Base-by-base conservation (phyloP, 1,139 yeast genomes). In the Debaryomyces singareniensis region DNA sequence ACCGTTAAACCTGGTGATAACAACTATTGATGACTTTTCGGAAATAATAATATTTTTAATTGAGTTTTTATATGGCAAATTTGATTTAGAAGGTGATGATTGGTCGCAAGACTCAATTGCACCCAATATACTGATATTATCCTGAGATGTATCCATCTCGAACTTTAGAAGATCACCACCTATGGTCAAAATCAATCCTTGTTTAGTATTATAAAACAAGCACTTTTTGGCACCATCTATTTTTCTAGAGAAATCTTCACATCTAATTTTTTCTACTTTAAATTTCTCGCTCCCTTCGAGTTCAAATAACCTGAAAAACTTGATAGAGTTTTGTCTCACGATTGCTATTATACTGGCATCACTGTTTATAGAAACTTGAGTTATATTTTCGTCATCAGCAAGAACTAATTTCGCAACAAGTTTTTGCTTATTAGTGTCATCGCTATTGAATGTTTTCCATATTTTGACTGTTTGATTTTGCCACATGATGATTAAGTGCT, bases 301-400 rank as follows among this genome's bases (percentile, higher is more conserved):
- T 18, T 18, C 13, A 15, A 64, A 59, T 29, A 87, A 64, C 36
- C 65, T 64, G 49, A 85, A 91, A 2, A 89, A 49, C 50, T 81
- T 86, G 9, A 86, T 76, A 2, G 78, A 71, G 10, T 76, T 65
- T 32, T 78, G 60, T 30, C 95, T 77, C 9, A 89, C 74, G 20
- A 87, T 93, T 0, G 78, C 81, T 33, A 91, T 58, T 20, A 77
- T 61, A 24, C 72, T 58, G 1, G 84, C 93, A 40, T 76, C 77
- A 13, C 70, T 66, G 20, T 86, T 80, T 27, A 87, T 50, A n/a
- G 77, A 68, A 31, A 82, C 86, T 29, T 72, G 59, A 2, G 89
- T 67, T 29, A 91, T 78, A 54, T 84, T 83, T 43, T 86, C 96
- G 29, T 85, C 95, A 42, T 80, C 94, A 26, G 77, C 67, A 35